Conservation (phyloP, 2,329 filamentous ascomycete species). For the Chrysosporium queenslandicum region DNA sequence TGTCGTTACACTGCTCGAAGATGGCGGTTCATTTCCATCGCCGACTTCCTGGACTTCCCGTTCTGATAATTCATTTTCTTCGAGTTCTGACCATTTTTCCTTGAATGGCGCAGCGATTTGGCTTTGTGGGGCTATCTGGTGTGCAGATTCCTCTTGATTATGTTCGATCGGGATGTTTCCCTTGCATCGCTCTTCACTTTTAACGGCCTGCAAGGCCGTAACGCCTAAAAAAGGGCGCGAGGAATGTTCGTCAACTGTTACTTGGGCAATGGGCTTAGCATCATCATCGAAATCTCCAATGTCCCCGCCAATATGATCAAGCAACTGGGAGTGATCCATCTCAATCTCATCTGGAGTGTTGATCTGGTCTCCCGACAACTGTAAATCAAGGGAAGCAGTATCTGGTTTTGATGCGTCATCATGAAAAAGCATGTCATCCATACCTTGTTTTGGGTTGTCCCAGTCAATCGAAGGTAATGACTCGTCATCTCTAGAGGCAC, state of each 20-base stretch:
- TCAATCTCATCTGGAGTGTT: constrained; percentile 9
- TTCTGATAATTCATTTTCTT: background rate
- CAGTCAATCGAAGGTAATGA: constrained; percentile 33
- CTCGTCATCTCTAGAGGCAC: constrained; percentile 22
- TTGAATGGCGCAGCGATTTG: background rate
- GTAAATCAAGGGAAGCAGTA: constrained; percentile 16
- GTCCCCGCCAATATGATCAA: constrained; percentile 1
- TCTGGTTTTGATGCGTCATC: constrained; percentile 11
- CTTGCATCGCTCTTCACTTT: background rate
- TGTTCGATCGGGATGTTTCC: background rate
- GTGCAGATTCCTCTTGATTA: background rate
- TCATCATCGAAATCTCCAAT: constrained; percentile 17
- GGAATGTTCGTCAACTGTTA: constrained; percentile 1
- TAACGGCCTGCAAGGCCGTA: background rate
- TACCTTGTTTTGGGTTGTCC: constrained; percentile 20
- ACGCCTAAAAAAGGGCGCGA: constrained; percentile 4
- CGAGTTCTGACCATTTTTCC: background rate
- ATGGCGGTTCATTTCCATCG: background rate
- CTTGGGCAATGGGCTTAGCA: constrained; percentile 6
- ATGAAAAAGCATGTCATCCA: constrained; percentile 4
- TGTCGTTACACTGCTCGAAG: background rate
- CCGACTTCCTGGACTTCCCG: background rate
- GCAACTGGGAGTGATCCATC: constrained; percentile 7
- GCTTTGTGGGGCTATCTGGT: background rate
- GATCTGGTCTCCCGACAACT: constrained; percentile 14